phyloP scores from a whole-genome alignment of 371 early-diverging fungal genomes.

The Entomophthora muscae region DNA sequence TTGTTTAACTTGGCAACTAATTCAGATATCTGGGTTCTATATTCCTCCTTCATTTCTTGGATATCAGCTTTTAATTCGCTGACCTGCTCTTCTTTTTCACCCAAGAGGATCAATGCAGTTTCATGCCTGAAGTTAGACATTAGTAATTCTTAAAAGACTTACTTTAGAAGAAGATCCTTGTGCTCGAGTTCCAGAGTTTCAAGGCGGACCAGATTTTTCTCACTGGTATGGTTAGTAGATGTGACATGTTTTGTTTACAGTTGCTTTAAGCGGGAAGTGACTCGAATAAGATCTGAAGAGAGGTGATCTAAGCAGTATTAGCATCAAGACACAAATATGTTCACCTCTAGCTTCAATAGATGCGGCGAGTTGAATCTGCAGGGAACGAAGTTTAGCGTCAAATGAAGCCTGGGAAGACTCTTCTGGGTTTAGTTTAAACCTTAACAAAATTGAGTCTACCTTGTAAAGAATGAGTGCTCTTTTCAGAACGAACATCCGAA shows the following conservation, averaged over 20 bases:
- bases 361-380: constrained; percentile 43
- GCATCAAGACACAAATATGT: background rate
- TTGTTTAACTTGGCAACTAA: constrained; percentile 23
- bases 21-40: constrained; percentile 51
- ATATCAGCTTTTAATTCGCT: constrained; percentile 68
- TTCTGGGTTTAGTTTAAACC: too few species aligned
- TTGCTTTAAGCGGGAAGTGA: constrained; percentile 38
- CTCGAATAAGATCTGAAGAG: constrained; percentile 44
- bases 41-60: constrained; percentile 57
- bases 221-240: constrained; percentile 20
- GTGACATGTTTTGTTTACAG: constrained; percentile 24
- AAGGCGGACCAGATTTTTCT: constrained; percentile 18
- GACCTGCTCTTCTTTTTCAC: constrained; percentile 74
- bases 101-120: constrained; percentile 66
- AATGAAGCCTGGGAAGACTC: background rate
- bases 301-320: constrained; percentile 32
- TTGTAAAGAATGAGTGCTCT: background rate
- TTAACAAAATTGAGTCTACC: background rate
- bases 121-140: constrained; percentile 31
- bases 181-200: background rate
- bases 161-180: background rate
- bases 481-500: background rate
- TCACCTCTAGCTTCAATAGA: constrained; percentile 39
- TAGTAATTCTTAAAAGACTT: constrained; percentile 6
- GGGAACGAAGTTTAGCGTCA: constrained; percentile 44